Base-by-base conservation (phyloP, 1,284 basidiomycete species). In the Ganoderma lingzhi region DNA sequence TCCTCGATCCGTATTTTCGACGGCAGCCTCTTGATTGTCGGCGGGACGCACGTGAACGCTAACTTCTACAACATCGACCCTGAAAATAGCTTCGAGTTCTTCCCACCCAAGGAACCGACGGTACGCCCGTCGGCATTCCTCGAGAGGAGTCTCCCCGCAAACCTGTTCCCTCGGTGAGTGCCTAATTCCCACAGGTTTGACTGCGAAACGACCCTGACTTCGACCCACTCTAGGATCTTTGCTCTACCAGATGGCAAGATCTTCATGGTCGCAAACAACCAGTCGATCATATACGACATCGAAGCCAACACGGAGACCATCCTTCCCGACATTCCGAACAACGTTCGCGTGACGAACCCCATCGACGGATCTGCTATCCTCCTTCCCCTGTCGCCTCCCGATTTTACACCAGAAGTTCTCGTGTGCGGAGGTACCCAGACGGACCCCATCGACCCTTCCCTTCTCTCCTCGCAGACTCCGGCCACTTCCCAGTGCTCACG, bases 41-140 rank as follows among this genome's bases (percentile, higher is more conserved):
- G 85, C 78, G 93, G 93, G 61, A 93, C 93, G 32, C 94, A 91
- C 78, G 92, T 95, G 70, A 94, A 93, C 80, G 80, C 83, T 70
- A 82, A 81, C 0, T 72, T 69, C 19, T 86, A 88, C 71, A 83
- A 84, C 68, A 86, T 87, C 92, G 93, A 9, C 93, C 93, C 0
- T 90, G 91, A 80, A 65, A 87, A 87, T 73, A 84, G 81, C 37
- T 81, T 85, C 73, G 93, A 94, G 81, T 93, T 93, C 83, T 94
- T 89, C 84, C 93, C 93, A 0, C 84, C 87, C 5, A 83, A 81
- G 70, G 78, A 79, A 39, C 87, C 87, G 30, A 77, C 78, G 19
- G 85, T 87, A 9, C 81, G 89, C 61, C 76, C 75, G 45, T 88
- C 86, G 14, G 81, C 83, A 1, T 85, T 92, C 75, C 82, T 92